Evolutionary conservation across 116 monocot genomes (phyloP).

Genomic region (Trichopus zeylanicus): DNA sequence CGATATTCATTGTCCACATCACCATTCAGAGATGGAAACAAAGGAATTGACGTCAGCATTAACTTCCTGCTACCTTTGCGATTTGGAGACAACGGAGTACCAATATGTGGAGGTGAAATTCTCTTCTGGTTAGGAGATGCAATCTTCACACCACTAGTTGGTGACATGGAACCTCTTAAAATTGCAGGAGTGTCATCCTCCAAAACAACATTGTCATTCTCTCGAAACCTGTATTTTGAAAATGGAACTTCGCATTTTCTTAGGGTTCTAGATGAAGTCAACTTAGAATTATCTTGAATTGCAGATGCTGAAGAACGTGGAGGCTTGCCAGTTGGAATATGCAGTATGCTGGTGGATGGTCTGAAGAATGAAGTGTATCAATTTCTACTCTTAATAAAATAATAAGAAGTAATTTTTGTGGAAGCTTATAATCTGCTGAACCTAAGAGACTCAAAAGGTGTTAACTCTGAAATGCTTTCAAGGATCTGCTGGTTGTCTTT

Average conservation of each 20-base stretch:
- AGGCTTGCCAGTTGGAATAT: slow-evolving; percentile 50
- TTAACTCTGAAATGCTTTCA: slow-evolving; percentile 26
- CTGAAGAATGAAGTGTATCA: slow-evolving; percentile 17
- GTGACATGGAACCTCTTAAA: slow-evolving; percentile 27
- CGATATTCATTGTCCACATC: slow-evolving; percentile 17
- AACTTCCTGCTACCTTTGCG: slow-evolving; percentile 66
- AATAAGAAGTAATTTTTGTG: background rate
- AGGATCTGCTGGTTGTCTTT: slow-evolving; percentile 17
- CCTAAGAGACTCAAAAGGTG: slow-evolving; percentile 53
- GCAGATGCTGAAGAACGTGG: slow-evolving; percentile 32
- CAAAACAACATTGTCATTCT: slow-evolving; percentile 4
- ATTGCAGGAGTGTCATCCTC: slow-evolving; percentile 53
- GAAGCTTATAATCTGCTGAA: slow-evolving; percentile 8
- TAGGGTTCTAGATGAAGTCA: slow-evolving; percentile 11
- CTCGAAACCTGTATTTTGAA: slow-evolving; percentile 12
- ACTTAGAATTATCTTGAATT: slow-evolving; percentile 21
- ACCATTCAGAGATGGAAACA: slow-evolving; percentile 58
- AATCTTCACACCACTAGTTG: slow-evolving; percentile 39
- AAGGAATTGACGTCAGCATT: slow-evolving; percentile 75
- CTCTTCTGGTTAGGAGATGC: slow-evolving; percentile 74
- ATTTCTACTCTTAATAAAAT: background rate
- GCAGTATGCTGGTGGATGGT: slow-evolving; percentile 22
- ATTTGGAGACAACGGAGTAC: slow-evolving; percentile 30
- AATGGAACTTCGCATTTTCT: slow-evolving; percentile 18
- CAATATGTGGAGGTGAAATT: slow-evolving; percentile 58